A percentile compares a stretch with the other conserved stretches of the same genome.
These are phyloP conservation scores for Trichoderma sp. DNA, from an alignment of 2,329 filamentous ascomycete genomes.

Conservation along the genomic window DNA sequence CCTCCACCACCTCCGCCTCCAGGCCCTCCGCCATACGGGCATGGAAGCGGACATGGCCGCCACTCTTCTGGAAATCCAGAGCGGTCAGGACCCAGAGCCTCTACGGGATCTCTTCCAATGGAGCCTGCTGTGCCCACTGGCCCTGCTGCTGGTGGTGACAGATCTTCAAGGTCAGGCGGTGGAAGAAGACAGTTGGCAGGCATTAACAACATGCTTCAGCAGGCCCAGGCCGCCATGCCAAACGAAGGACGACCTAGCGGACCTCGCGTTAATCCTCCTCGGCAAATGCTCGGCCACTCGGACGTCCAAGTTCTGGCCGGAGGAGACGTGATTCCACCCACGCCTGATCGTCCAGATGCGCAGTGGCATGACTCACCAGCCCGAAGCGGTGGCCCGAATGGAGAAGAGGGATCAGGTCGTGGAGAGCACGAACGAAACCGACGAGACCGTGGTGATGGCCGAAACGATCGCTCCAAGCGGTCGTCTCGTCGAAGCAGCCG, in stretches of 20 bases:
- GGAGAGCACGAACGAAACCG: constrained; percentile 47
- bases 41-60: constrained; percentile 33
- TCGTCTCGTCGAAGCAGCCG: constrained; percentile 52
- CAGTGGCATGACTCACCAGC: constrained; percentile 40
- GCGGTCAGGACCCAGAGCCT: constrained; percentile 31
- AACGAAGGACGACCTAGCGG: constrained; percentile 40
- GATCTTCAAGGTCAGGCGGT: constrained; percentile 38
- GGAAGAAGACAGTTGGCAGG: constrained; percentile 57
- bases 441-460: constrained; percentile 45
- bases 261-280: constrained; percentile 37
- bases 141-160: constrained; percentile 41
- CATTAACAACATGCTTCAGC: constrained; percentile 60
- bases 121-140: constrained; percentile 39
- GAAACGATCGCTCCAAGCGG: constrained; percentile 43
- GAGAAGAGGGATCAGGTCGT: constrained; percentile 34
- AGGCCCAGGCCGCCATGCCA: constrained; percentile 48
- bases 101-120: constrained; percentile 28
- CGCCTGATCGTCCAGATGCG: constrained; percentile 51
- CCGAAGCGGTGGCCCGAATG: constrained; percentile 31
- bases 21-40: constrained; percentile 30
- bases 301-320: constrained; percentile 59
- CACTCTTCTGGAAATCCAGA: constrained; percentile 38
- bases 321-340: constrained; percentile 51
- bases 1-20: constrained; percentile 34
- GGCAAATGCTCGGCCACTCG: constrained; percentile 51